Evolutionary conservation across 108 stramenopile genomes (phyloP).

Genomic region (Cyclotella distinguenda): DNA sequence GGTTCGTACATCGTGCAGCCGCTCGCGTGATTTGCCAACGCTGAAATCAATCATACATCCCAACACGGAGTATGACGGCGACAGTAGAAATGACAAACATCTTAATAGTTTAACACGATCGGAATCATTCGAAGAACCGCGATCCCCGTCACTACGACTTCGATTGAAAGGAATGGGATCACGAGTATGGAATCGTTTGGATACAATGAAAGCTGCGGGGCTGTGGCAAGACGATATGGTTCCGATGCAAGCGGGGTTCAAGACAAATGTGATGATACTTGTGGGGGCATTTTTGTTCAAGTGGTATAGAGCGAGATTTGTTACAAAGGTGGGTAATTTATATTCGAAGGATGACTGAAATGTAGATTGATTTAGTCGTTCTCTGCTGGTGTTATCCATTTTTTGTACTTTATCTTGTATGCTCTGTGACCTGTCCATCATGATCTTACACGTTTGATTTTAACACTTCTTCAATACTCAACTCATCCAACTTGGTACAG

Average conservation of each 20-base stretch:
- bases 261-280: slow-evolving; percentile 46
- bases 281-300: slow-evolving; percentile 69
- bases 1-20: neutral
- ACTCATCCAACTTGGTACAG: slow-evolving; percentile 1
- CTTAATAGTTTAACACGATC: too few species aligned
- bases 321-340: slow-evolving; percentile 55
- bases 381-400: too few species aligned
- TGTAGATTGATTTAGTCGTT: too few species aligned
- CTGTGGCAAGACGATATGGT: slow-evolving; percentile 22
- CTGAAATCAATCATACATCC: too few species aligned
- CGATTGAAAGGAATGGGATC: slow-evolving; percentile 6
- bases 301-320: slow-evolving; percentile 83
- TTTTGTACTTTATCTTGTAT: too few species aligned
- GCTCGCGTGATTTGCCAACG: too few species aligned
- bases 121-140: neutral
- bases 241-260: slow-evolving; percentile 44
- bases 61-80: too few species aligned
- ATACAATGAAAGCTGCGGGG: slow-evolving; percentile 49
- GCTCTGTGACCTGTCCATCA: too few species aligned
- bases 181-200: slow-evolving; percentile 31
- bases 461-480: neutral
- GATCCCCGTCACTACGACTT: neutral
- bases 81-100: too few species aligned
- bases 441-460: neutral
- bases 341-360: neutral